Evolutionary conservation across 2,329 filamentous ascomycete genomes (phyloP).

Genomic region (Graphilbum sp.): DNA sequence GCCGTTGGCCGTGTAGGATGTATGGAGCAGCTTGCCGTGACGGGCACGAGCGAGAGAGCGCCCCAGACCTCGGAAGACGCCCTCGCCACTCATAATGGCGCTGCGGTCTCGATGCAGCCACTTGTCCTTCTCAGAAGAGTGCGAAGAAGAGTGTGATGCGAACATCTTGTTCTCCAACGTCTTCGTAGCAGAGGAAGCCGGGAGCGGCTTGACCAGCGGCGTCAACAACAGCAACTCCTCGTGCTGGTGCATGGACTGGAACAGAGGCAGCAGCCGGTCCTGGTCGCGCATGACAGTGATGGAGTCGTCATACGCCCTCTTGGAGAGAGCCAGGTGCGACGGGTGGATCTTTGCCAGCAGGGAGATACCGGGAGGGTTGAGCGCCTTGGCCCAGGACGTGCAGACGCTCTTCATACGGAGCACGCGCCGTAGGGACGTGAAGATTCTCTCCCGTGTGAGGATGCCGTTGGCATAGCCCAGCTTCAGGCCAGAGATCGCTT

Average conservation of each 20-base stretch:
- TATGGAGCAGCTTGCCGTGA: conserved; percentile 76
- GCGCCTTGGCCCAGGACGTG: conserved; percentile 78
- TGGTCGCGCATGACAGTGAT: conserved; percentile 89
- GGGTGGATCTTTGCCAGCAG: conserved; percentile 69
- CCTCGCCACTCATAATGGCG: conserved; percentile 75
- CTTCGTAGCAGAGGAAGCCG: conserved; percentile 70
- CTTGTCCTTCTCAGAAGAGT: conserved; percentile 27
- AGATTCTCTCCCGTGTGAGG: conserved; percentile 64
- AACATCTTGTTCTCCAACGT: conserved; percentile 31
- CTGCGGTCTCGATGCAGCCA: conserved; percentile 42
- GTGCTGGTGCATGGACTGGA: conserved; percentile 62
- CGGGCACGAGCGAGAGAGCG: conserved; percentile 73
- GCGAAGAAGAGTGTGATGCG: conserved; percentile 12
- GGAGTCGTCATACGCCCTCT: conserved; percentile 75
- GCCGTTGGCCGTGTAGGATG: conserved; percentile 88
- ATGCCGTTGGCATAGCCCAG: conserved; percentile 82
- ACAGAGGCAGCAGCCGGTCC: conserved; percentile 67
- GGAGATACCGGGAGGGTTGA: conserved; percentile 69
- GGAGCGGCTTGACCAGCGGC: conserved; percentile 80
- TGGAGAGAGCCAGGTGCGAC: conserved; percentile 65
- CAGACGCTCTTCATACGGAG: conserved; percentile 68
- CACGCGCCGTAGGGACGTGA: conserved; percentile 64
- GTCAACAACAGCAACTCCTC: conserved; percentile 85
- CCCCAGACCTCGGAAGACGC: conserved; percentile 80
- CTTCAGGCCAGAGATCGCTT: conserved; percentile 80